Percentiles rank a stretch among this genome's conserved stretches.
Evolutionary conservation across 306 rosid species (phyloP).

Genomic region (Prinsepia uniflora): DNA sequence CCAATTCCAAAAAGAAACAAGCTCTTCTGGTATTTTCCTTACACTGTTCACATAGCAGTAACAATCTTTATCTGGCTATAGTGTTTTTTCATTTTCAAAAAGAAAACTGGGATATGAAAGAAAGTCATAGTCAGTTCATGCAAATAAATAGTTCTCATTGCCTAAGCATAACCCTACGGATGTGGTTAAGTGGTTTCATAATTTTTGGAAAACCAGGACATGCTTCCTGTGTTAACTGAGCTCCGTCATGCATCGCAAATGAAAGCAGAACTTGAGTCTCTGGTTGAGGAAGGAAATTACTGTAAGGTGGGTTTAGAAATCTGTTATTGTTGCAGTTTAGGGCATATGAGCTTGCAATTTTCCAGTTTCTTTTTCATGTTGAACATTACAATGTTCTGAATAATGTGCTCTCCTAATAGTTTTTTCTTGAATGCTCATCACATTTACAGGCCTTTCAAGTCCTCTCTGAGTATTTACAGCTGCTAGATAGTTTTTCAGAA

Average conservation of each 20-base stretch:
- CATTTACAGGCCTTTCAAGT: constrained; percentile 91
- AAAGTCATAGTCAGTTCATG: background rate
- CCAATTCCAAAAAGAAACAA: constrained; percentile 86
- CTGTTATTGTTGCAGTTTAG: constrained; percentile 29
- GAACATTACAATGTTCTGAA: constrained; percentile 19
- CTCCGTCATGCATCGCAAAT: constrained; percentile 73
- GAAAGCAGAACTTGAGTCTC: constrained; percentile 84
- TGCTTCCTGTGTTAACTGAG: constrained; percentile 79
- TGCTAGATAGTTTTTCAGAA: constrained; percentile 82
- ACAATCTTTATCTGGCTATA: constrained; percentile 17
- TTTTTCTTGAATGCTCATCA: constrained; percentile 20
- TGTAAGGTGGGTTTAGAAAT: constrained; percentile 62
- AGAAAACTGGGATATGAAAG: too few species aligned
- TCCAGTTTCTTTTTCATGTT: constrained; percentile 9
- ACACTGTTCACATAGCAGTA: constrained; percentile 13
- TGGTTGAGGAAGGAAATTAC: constrained; percentile 88
- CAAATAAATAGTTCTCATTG: background rate
- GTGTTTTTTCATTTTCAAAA: background rate
- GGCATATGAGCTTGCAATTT: constrained; percentile 13
- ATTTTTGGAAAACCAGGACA: constrained; percentile 50
- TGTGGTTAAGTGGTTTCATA: background rate
- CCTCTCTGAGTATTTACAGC: constrained; percentile 88
- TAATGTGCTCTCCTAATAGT: constrained; percentile 11
- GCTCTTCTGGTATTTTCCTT: constrained; percentile 72
- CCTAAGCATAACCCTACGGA: background rate